A percentile compares a stretch with the other conserved stretches of the same genome.
These are phyloP conservation scores for Agaricus sinodeliciosus DNA, from an alignment of 768 basidiomycete genomes.

Conservation along the genomic window DNA sequence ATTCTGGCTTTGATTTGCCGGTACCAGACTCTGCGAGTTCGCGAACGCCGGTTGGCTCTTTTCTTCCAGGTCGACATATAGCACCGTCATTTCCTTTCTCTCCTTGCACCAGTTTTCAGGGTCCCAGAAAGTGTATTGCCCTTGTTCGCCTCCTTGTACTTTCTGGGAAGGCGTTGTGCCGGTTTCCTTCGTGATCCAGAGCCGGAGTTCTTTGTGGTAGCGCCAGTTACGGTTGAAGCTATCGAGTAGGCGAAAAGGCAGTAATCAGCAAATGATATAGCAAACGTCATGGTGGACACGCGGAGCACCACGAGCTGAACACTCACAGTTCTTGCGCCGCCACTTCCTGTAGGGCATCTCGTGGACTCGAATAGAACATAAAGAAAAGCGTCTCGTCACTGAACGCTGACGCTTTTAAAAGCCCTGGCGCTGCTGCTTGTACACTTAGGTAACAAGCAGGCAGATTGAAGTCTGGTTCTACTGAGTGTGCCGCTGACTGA, in stretches of 20 bases:
- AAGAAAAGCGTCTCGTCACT: slow-evolving; percentile 96
- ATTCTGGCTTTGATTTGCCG: slow-evolving; percentile 10
- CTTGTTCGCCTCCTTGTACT: slow-evolving; percentile 77
- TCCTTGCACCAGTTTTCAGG: slow-evolving; percentile 74
- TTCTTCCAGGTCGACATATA: slow-evolving; percentile 71
- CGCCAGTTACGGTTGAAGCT: slow-evolving; percentile 96
- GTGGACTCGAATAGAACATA: slow-evolving; percentile 94
- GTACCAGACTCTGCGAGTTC: slow-evolving; percentile 30
- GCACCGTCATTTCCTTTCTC: slow-evolving; percentile 70
- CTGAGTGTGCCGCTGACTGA: slow-evolving; percentile 73
- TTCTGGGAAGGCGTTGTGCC: slow-evolving; percentile 72
- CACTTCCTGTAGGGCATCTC: slow-evolving; percentile 89
- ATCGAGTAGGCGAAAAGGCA: slow-evolving; percentile 12
- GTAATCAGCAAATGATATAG: slow-evolving; percentile 1
- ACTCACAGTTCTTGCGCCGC: slow-evolving; percentile 94
- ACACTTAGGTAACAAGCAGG: slow-evolving; percentile 88
- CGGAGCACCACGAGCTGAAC: slow-evolving; percentile 1
- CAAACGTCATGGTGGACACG: slow-evolving; percentile 6
- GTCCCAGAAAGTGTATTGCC: slow-evolving; percentile 89
- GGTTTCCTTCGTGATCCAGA: slow-evolving; percentile 85
- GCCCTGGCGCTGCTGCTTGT: slow-evolving; percentile 78
- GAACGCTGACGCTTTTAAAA: slow-evolving; percentile 75
- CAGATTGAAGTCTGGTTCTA: slow-evolving; percentile 90
- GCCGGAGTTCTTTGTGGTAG: slow-evolving; percentile 86
- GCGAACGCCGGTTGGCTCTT: slow-evolving; percentile 60